Base-by-base conservation (phyloP, 2,329 filamentous ascomycete genomes). In the Zymoseptoria ardabiliae region DNA sequence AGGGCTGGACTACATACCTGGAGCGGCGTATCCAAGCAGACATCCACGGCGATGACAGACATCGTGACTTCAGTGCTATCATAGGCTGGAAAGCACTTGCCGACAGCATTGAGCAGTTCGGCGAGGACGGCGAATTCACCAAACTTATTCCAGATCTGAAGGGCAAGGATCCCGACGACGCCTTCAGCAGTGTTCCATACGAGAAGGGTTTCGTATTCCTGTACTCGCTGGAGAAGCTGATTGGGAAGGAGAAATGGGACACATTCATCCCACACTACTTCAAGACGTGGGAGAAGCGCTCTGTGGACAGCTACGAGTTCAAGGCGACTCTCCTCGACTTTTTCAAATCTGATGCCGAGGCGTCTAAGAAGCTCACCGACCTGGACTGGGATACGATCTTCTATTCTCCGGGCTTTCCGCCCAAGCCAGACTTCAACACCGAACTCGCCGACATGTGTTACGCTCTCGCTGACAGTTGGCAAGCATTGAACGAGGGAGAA, bases 241-340 rank as follows among this genome's bases (percentile, higher is more conserved):
- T 97, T 3, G 90, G 91, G 41, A 88, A 89, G 61, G 81, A 87
- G n/a, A 88, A 89, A 72, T 99, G 94, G 78, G 90, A 97, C 79
- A 88, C 86, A 68, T 99, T 97, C 75, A 97, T 97, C 70, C 91
- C 92, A 17, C 86, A 96, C 74, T 97, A 97, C 78, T 97, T 97
- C 73, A 85, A 82, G 28, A 90, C 83, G 48, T 97, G 88, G 83
- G 86, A 89, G 59, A 84, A 84, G 70, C 93, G 91, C 74, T 96
- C 91, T 2, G 82, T 99, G 7, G 91, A 97, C 75, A 95, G 90
- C 1, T 96, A 89, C 68, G 90, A 97, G 70, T 99, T 99, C 82
- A 96, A 93, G 73, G 80, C 87, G 54, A 95, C 90, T 0, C 86
- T 97, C 56, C 73, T 96, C 41, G 83, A 89, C 63, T 97, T 96